Base-by-base conservation (phyloP, 192 early-diverging fungal species). In the Coemansia sp. region DNA sequence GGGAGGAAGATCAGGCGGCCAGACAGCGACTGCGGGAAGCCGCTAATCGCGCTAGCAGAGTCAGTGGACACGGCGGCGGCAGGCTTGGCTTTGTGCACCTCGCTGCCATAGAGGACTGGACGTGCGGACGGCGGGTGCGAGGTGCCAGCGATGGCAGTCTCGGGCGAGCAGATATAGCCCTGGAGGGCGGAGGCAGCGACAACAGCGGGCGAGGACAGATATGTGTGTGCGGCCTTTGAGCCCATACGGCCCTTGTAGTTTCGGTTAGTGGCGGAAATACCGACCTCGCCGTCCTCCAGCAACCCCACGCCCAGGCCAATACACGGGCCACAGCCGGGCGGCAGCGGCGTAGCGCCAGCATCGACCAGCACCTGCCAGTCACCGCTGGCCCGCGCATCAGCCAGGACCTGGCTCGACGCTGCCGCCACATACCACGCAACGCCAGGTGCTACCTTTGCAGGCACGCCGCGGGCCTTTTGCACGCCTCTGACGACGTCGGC, bases 241-340 rank as follows among this genome's bases (percentile, higher is more conserved):
- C 97, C 97, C 97, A 99, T 99, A 16, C 97, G 89, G 55, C 97
- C 97, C 86, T 99, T 99, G 85, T 94, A 99, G 76, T 99, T 99
- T 58, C 97, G 88, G 79, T 99, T 99, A 24, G 97, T 98, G 18
- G 97, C 97, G n/a, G 95, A 96, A 57, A 99, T 98, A 27, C 97
- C 96, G 8, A 98, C 93, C 80, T 98, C 96, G 38, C 94, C 93
- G 73, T 99, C 97, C 83, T 96, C 87, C 46, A 99, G 87, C 66
- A 99, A 83, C 29, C 96, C 97, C 18, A 89, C 88, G 38, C 97
- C 97, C 2, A 98, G 87, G 13, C 96, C 92, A 68, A 99, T 95
- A 74, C 97, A 99, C 38, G 96, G 97, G 9, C 97, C 97, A 86
- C 97, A 99, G 33, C 97, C 97, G 12, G 97, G 95, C 12, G 95